Evolutionary conservation across 1,284 basidiomycete species (phyloP).

Genomic region (Cerioporus squamosus): DNA sequence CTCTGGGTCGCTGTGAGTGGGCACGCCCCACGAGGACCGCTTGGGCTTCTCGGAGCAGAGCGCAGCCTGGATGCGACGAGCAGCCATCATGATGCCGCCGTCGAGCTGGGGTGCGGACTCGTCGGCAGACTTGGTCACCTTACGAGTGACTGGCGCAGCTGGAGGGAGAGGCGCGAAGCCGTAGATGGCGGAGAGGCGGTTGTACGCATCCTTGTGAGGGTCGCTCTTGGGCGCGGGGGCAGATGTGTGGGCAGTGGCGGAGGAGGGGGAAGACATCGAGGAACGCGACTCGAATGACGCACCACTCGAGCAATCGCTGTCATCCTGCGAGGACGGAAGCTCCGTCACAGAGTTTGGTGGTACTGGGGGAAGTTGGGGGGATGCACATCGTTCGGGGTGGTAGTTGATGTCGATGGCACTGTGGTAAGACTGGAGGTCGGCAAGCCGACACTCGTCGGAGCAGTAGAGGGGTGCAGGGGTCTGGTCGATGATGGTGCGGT

Average conservation of each 20-base stretch:
- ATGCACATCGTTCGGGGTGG: constrained; percentile 45
- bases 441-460: constrained; percentile 71
- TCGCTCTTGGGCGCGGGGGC: constrained; percentile 36
- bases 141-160: constrained; percentile 44
- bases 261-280: constrained; percentile 31
- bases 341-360: constrained; percentile 43
- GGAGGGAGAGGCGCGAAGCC: constrained; percentile 60
- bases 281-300: constrained; percentile 46
- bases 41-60: constrained; percentile 47
- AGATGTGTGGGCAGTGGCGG: constrained; percentile 21
- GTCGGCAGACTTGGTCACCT: constrained; percentile 31
- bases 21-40: constrained; percentile 25
- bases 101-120: constrained; percentile 40
- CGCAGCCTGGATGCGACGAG: constrained; percentile 55
- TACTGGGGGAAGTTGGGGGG: constrained; percentile 43
- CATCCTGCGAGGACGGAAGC: constrained; percentile 36
- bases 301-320: constrained; percentile 44
- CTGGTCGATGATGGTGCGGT: constrained; percentile 74
- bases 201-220: constrained; percentile 40
- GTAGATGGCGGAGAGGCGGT: constrained; percentile 56
- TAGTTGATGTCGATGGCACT: constrained; percentile 50
- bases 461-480: constrained; percentile 77
- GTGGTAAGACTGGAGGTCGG: constrained; percentile 52
- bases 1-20: constrained; percentile 23
- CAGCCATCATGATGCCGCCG: constrained; percentile 71